A percentile compares a stretch with the other conserved stretches of the same genome.
Evolutionary conservation across 495 filamentous ascomycete genomes (phyloP).

Genomic region (Cenococcum geophilum): DNA sequence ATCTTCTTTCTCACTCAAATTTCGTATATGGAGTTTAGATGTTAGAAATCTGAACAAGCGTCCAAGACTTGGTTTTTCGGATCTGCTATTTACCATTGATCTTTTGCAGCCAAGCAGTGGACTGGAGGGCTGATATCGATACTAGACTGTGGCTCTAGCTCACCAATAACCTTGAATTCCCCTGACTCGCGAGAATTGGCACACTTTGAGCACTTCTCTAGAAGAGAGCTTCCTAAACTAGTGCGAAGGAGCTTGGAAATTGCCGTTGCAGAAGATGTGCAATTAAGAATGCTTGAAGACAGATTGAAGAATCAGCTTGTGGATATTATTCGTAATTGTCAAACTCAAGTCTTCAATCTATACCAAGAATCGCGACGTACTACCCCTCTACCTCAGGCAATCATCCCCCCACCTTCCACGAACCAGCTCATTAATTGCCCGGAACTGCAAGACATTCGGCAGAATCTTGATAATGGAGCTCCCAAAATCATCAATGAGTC

Average conservation of each 20-base stretch:
- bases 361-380: slow-evolving; percentile 7
- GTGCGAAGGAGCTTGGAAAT: slow-evolving; percentile 14
- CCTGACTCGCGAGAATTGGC: slow-evolving; percentile 7
- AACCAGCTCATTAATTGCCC: background rate
- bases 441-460: background rate
- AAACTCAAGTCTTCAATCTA: slow-evolving; percentile 11
- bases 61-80: background rate
- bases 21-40: too few species aligned
- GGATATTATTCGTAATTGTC: slow-evolving; percentile 15
- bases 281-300: slow-evolving; percentile 8
- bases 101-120: background rate
- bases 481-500: too few species aligned
- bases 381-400: background rate
- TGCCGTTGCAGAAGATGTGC: slow-evolving; percentile 9
- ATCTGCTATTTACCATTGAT: background rate
- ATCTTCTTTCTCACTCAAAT: too few species aligned
- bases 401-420: background rate
- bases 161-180: background rate
- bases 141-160: background rate
- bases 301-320: slow-evolving; percentile 15
- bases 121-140: background rate
- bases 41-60: too few species aligned
- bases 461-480: too few species aligned
- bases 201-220: slow-evolving; percentile 14
- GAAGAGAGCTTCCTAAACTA: slow-evolving; percentile 12